Base-by-base conservation (phyloP, 768 basidiomycete genomes). In the Auriscalpium vulgare region DNA sequence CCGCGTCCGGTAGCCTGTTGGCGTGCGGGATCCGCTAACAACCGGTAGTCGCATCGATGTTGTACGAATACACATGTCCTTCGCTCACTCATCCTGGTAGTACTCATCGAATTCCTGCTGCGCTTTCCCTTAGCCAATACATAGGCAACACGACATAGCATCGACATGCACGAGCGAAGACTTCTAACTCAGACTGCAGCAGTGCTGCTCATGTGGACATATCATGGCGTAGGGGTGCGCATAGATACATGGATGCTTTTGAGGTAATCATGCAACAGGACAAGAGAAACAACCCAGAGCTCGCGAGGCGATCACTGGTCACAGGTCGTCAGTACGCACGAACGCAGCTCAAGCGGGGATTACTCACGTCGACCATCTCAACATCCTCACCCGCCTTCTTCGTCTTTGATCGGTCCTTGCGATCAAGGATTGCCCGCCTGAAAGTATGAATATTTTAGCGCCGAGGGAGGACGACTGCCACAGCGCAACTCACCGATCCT, bases 381-480 rank as follows among this genome's bases (percentile, higher is more conserved):
- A 86, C 83, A 68, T 88, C 88, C 56, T 77, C 79, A 48, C 67
- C 62, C 51, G 78, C 70, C 55, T 72, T 71, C 37, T 69, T 66
- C 53, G 71, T 68, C 73, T 87, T 88, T 75, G 86, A 85, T 68
- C 84, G 76, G 76, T 90, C 82, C 72, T 92, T 93, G 71, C 91
- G 82, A 65, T 92, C 90, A 65, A 93, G 72, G 62, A 92, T 93
- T 65, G 88, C 88, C 67, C 88, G 84, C 70, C 89, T 90, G 57
- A 9, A 5, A 45, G 34, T 50, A 54, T 38, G 63, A 44, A 23
- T 53, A n/a, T 3, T 11, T 51, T 38, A 53, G 23, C 37, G 29
- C 29, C 4, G 29, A 29, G 29, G 29, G 29, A 29, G 29, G 29
- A 29, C 5, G 29, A 4, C 7, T 4, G 5, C 29, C 4, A 4